phyloP scores from a whole-genome alignment of 192 early-diverging fungal species.

The Gorgonomyces haynaldii region DNA sequence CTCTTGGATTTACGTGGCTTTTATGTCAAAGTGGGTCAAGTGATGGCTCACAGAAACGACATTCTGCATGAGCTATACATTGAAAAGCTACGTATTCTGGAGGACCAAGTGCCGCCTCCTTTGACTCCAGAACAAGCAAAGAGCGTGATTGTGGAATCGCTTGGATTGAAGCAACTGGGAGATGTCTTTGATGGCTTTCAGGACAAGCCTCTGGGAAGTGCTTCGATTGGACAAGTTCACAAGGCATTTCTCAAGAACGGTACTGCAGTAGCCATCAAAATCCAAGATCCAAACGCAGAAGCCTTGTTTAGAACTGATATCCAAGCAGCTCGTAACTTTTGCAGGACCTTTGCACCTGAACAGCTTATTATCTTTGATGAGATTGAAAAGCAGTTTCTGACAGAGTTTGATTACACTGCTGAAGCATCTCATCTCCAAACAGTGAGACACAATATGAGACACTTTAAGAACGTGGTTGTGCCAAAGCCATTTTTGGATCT shows the following conservation, averaged over 20 bases:
- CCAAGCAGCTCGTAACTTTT: slow-evolving; percentile 6
- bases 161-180: slow-evolving; percentile 7
- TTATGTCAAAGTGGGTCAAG: slow-evolving; percentile 23
- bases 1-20: slow-evolving; percentile 15
- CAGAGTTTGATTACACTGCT: slow-evolving; percentile 19
- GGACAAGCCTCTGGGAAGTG: slow-evolving; percentile 14
- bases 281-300: slow-evolving; percentile 15
- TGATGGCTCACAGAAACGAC: slow-evolving; percentile 10
- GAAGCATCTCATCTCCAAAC: slow-evolving; percentile 13
- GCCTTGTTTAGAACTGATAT: slow-evolving; percentile 15
- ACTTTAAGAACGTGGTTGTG: slow-evolving; percentile 6
- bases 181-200: slow-evolving; percentile 12
- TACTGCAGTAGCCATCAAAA: slow-evolving; percentile 15
- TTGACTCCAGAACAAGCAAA: slow-evolving; percentile 2
- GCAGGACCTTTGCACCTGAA: slow-evolving; percentile 11
- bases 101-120: slow-evolving; percentile 9
- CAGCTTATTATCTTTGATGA: slow-evolving; percentile 19
- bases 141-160: background rate
- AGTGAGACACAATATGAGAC: slow-evolving; percentile 13
- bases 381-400: slow-evolving; percentile 17
- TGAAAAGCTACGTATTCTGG: slow-evolving; percentile 9
- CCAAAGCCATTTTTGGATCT: slow-evolving; percentile 10
- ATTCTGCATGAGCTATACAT: slow-evolving; percentile 13
- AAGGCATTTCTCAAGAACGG: slow-evolving; percentile 11
- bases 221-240: slow-evolving; percentile 23